Evolutionary conservation across 2,329 filamentous ascomycete genomes (phyloP), one percentile per base, ranked within the genome.

Genomic region (Phyllosticta citriasiana): DNA sequence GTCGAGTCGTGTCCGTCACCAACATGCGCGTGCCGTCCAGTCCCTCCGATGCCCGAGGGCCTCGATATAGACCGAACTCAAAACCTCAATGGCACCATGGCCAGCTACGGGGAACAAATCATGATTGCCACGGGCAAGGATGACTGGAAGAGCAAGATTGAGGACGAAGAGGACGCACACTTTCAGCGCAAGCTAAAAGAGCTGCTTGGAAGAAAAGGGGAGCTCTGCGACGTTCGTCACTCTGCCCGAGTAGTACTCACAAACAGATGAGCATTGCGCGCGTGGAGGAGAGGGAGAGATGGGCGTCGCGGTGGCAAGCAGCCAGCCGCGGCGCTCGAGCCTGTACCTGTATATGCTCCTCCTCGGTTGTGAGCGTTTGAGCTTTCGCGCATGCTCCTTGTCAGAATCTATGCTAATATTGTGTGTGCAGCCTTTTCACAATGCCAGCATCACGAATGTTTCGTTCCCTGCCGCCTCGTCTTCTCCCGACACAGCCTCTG

Each of bases 71-170:
- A 97, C 70, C 80, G 82, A 67, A 80, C 83, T 63, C 83, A 83
- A 50, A 79, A 82, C 19, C 77, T 97, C 53, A 87, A 88, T 69
- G 89, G 89, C 12, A 87, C 88, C 5, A 92, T 96, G 76, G 80
- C 88, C 1, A 78, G 81, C 1, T 96, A 96, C 71, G 80, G 85
- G 1, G 87, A 95, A 73, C 91, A 97, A 67, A 82, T 97, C 3
- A 74, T 97, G 9, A 80, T 97, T 14, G 92, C 88, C 64, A 96
- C 91, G 0, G 91, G 90, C 4, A 84, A 85, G 63, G 76, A 81
- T 30, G 89, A 96, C 75, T 97, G 92, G 92, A 79, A 81, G 27
- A 92, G 88, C 69, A 83, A 84, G 62, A 95, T 97, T 64, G 86
- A 96, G 54, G 91, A 95, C 63, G 84, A 87, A 16, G 71, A 74